Evolutionary conservation across 169 alveolate genomes (phyloP).

Genomic region (Plasmodium knowlesi): DNA sequence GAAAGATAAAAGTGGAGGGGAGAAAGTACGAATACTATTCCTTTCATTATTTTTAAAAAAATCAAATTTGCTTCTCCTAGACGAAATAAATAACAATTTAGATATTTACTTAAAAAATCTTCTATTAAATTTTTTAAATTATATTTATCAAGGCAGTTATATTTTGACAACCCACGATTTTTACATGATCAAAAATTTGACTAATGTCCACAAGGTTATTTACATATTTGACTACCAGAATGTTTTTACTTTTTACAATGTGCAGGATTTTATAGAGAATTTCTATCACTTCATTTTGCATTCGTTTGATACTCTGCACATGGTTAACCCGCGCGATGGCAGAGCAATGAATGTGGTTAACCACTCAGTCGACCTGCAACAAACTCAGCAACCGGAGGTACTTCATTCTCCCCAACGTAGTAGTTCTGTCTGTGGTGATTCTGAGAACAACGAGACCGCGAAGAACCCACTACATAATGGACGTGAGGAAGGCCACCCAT

Average conservation of each 20-base stretch:
- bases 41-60: constrained; percentile 81
- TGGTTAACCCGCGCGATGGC: background rate
- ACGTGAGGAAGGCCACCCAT: background rate
- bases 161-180: constrained; percentile 84
- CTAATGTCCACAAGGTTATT: constrained; percentile 70
- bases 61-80: constrained; percentile 80
- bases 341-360: background rate
- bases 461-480: background rate
- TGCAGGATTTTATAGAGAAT: constrained; percentile 76
- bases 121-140: constrained; percentile 74
- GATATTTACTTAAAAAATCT: constrained; percentile 80
- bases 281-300: constrained; percentile 68
- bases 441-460: background rate
- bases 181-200: constrained; percentile 76
- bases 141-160: constrained; percentile 80
- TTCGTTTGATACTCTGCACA: constrained; percentile 31
- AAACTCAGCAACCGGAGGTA: too few relatives aligned
- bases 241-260: constrained; percentile 77
- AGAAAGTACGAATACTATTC: constrained; percentile 78
- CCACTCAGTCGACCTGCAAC: background rate
- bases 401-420: too few relatives aligned
- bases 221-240: constrained; percentile 71
- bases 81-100: constrained; percentile 84
- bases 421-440: background rate
- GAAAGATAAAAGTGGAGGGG: constrained; percentile 81